These are phyloP conservation scores for Glonium stellatum DNA, from an alignment of 495 filamentous ascomycete genomes.

Conservation along the genomic window DNA sequence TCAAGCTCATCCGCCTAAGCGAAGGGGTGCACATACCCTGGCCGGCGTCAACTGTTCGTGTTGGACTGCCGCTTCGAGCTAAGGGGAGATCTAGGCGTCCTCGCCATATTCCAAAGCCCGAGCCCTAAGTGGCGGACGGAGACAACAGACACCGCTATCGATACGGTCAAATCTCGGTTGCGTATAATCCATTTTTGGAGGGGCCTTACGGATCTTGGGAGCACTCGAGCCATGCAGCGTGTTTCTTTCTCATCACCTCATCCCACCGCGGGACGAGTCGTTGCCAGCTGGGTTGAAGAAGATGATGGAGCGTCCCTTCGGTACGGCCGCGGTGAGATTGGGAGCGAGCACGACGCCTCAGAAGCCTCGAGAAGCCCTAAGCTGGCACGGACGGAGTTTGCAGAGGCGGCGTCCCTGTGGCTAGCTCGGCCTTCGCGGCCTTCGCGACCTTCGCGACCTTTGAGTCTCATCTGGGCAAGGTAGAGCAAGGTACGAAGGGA, in stretches of 20 bases:
- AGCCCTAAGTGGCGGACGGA: background rate
- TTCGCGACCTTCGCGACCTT: background rate
- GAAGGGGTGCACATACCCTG: background rate
- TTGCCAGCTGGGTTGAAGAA: background rate
- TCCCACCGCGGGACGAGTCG: background rate
- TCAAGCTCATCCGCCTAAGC: background rate
- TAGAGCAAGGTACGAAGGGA: no score
- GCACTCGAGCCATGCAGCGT: background rate
- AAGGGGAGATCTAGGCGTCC: background rate
- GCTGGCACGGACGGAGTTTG: background rate
- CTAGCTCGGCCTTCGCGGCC: background rate
- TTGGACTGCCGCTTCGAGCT: background rate
- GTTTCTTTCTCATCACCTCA: background rate
- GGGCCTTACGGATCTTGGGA: no score
- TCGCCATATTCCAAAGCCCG: background rate
- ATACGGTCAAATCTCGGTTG: constrained; percentile 1
- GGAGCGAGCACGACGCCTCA: background rate
- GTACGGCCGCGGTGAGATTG: no score
- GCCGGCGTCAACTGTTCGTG: background rate
- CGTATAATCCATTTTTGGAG: background rate
- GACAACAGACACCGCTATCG: background rate
- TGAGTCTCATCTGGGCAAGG: background rate
- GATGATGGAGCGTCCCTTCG: no score
- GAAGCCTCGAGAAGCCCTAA: background rate
- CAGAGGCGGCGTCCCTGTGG: background rate